Base-by-base conservation (phyloP, 2,329 filamentous ascomycete species). In the Aspergillus vadensis region DNA sequence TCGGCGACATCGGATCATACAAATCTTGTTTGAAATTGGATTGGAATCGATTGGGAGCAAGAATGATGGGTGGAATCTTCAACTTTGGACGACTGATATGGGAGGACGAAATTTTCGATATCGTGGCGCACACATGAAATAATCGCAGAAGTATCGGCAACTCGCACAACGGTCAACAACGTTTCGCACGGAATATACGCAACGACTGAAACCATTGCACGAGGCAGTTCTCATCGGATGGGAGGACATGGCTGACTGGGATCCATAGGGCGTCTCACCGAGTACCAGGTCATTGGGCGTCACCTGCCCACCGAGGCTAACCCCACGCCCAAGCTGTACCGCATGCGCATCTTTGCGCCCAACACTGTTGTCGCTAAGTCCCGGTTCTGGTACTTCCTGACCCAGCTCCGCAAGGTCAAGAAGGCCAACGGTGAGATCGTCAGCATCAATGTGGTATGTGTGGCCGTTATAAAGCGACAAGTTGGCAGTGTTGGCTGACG, bases 271-370 rank as follows among this genome's bases (percentile, higher is more conserved):
- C 95, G 95, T 88, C 93, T 99, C 86, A 91, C 92, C 82, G 95
- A 99, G 89, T 99, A 97, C 89, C 95, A 98, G 89, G 94, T 99
- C 86, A 97, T 99, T 81, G 95, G 96, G 86, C 94, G 96, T 84
- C 94, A 97, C 85, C 84, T 99, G 90, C 95, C 95, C 84, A 91
- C 90, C 79, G 95, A 99, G 86, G 86, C 90, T 81, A 96, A 97
- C 88, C 92, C 94, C 78, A 92, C 91, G 77, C 95, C 95, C 76
- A 94, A 95, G 86, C 90, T 99, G 83, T 99, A 98, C 90, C 93
- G 95, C 84, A 99, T 99, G 95, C 93, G 93, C 82, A 97, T 99
- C 83, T 99, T 99, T 82, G 95, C 95, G 73, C 91, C 92, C 75
- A 99, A 99, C 85, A 86, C 89, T 77, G 95, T 97, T 73, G 93